Percentiles rank a stretch among this genome's conserved stretches.
These are phyloP conservation scores for Lolium perenne DNA, from an alignment of 176 grass and related monocot species.

Conservation along the genomic window DNA sequence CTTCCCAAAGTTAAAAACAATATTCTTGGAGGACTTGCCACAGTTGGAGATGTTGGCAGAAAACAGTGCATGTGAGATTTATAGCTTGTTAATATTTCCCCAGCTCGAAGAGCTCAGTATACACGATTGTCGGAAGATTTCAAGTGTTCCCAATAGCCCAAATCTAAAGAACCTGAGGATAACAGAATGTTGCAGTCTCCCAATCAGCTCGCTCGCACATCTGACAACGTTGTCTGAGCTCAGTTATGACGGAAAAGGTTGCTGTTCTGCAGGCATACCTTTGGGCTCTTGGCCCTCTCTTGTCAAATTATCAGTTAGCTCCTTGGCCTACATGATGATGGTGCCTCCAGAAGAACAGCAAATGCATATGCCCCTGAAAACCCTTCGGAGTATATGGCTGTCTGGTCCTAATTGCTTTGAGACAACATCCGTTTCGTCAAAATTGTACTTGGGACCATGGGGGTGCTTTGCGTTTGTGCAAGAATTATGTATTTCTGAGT, in stretches of 20 bases:
- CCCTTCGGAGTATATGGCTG: background rate
- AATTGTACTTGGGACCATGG: background rate
- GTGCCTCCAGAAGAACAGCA: background rate
- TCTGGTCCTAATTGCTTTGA: background rate
- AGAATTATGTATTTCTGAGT: accelerated
- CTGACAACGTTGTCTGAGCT: background rate
- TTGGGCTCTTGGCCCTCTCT: constrained; percentile 2
- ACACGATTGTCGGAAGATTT: background rate
- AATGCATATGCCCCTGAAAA: background rate
- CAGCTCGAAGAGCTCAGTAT: background rate
- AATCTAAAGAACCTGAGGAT: background rate
- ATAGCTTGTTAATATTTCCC: background rate
- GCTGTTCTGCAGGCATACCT: background rate
- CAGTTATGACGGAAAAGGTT: background rate
- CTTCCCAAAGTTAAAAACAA: constrained; percentile 15
- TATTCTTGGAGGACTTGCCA: accelerated
- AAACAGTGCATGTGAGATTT: background rate
- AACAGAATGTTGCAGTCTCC: background rate
- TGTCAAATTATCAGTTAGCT: background rate
- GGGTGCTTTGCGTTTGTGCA: background rate
- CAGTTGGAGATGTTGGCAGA: constrained; percentile 27
- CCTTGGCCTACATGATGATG: background rate
- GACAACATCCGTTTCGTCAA: background rate
- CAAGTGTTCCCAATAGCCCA: background rate
- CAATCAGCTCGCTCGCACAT: background rate